These are phyloP conservation scores for Tinospora cordifolia DNA, from an alignment of 164 flowering plant genomes.

Conservation along the genomic window DNA sequence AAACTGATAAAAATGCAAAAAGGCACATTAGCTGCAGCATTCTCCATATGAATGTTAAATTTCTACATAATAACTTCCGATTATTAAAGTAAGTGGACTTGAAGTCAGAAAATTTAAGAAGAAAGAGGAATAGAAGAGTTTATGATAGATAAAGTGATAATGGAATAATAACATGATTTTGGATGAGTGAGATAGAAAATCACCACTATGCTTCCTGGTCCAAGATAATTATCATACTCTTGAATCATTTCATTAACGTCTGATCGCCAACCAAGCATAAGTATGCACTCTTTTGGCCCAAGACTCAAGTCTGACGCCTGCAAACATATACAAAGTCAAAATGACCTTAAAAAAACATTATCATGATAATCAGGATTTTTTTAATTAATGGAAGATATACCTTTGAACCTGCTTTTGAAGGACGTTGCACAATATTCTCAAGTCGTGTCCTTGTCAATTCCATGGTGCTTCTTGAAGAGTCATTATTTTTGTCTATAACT, in stretches of 20 bases:
- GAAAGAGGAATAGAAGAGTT: neutral
- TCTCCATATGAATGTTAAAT: neutral
- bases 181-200: neutral
- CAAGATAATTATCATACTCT: constrained; percentile 94
- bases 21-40: neutral
- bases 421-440: constrained; percentile 48
- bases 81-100: neutral
- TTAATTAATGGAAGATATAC: constrained; percentile 23
- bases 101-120: neutral
- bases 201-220: constrained; percentile 94
- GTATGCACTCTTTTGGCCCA: constrained; percentile 83
- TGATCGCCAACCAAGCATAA: constrained; percentile 94
- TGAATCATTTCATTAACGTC: constrained; percentile 83
- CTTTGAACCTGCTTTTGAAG: constrained; percentile 61
- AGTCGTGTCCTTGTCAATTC: constrained; percentile 39
- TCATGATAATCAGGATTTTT: neutral
- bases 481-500: constrained; percentile 22
- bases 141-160: neutral
- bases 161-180: neutral
- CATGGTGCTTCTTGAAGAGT: constrained; percentile 12
- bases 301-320: constrained; percentile 66
- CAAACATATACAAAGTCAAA: constrained; percentile 3
- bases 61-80: neutral
- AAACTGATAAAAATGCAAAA: neutral
- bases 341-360: neutral